phyloP scores from a whole-genome alignment of 352 stramenopile species.

The Globisporangium yorkense region DNA sequence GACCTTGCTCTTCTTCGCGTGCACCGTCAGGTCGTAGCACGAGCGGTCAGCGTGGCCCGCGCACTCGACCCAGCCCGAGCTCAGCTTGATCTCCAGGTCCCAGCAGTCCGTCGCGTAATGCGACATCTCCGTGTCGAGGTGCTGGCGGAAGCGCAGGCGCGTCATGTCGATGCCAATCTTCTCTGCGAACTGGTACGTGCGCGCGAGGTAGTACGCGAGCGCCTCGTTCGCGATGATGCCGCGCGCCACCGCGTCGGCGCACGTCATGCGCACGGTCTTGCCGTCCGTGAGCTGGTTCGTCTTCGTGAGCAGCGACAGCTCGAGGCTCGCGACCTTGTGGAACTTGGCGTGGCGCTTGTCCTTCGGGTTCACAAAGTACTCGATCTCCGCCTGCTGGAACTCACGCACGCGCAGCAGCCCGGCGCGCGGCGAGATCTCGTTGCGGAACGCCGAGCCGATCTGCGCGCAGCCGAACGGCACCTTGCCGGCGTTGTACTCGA shows the following conservation, averaged over 20 bases:
- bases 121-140: constrained; percentile 99
- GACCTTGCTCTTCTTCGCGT: constrained; percentile 85
- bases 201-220: constrained; percentile 98
- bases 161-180: constrained; percentile 92
- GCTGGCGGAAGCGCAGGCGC: constrained; percentile 97
- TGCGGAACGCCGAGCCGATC: constrained; percentile 89
- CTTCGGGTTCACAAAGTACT: constrained; percentile 98
- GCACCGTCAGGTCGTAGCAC: constrained; percentile 96
- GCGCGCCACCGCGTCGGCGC: constrained; percentile 87
- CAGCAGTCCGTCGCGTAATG: constrained; percentile 99
- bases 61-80: constrained; percentile 98
- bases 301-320: constrained; percentile 90
- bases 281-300: constrained; percentile 96
- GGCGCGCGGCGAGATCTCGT: constrained; percentile 96
- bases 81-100: constrained; percentile 98
- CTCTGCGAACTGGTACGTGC: constrained; percentile 96
- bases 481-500: constrained; percentile 97
- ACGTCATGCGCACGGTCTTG: constrained; percentile 93
- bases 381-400: constrained; percentile 99
- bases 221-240: constrained; percentile 98
- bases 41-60: constrained; percentile 98
- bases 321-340: constrained; percentile 73
- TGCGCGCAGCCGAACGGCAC: constrained; percentile 80
- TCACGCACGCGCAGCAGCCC: constrained; percentile 97
- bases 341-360: constrained; percentile 99